Percentiles rank a stretch among this genome's conserved stretches.
Conservation (phyloP, 306 rosid species). For the Prunus armeniaca region DNA sequence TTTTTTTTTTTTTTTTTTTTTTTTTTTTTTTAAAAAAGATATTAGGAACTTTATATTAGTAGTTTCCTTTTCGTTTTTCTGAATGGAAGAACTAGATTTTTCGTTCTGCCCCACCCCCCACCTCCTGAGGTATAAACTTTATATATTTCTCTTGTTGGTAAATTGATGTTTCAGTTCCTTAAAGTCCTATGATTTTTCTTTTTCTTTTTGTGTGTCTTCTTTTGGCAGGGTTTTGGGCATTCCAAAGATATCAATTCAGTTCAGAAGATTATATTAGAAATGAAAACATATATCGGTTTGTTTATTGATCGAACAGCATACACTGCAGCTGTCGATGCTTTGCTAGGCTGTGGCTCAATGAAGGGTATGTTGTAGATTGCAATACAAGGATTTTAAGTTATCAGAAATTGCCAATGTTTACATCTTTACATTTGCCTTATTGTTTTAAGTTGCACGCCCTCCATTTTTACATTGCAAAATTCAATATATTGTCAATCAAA, state of each 20-base stretch:
- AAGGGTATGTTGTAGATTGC: conserved; percentile 47
- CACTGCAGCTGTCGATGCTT: conserved; percentile 70
- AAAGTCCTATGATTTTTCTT: neutral
- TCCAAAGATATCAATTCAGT: conserved; percentile 59
- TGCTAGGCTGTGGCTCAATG: conserved; percentile 61
- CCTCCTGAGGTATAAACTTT: neutral
- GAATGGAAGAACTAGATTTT: neutral
- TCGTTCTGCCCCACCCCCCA: neutral
- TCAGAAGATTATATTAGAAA: conserved; percentile 62
- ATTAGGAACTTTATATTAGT: neutral
- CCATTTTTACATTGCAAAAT: neutral
- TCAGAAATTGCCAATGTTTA: neutral
- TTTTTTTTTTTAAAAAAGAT: neutral
- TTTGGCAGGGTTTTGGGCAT: conserved; percentile 66
- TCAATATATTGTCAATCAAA: neutral
- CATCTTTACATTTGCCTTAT: neutral
- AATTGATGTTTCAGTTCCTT: neutral
- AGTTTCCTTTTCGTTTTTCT: neutral
- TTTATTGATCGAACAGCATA: conserved; percentile 77
- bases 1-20: too few species aligned
- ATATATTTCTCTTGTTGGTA: neutral
- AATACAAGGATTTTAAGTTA: neutral
- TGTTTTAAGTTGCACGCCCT: neutral
- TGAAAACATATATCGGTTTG: conserved; percentile 53
- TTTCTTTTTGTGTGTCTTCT: neutral